A percentile compares a stretch with the other conserved stretches of the same genome.
These are phyloP conservation scores for Aureobasidium zeae DNA, from an alignment of 2,329 filamentous ascomycete species.

Conservation along the genomic window DNA sequence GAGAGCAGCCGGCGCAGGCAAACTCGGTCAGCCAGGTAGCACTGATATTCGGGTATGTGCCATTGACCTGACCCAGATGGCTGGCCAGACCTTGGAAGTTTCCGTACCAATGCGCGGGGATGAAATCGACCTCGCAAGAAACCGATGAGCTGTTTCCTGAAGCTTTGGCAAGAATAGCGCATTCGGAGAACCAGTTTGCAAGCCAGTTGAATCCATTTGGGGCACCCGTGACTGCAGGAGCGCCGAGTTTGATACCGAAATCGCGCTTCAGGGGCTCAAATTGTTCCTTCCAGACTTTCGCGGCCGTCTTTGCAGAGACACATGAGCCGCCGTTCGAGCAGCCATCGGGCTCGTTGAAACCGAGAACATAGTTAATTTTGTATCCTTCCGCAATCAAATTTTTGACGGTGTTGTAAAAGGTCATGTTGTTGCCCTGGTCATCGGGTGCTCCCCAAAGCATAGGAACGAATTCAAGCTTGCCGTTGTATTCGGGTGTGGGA, in stretches of 20 bases:
- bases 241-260: constrained; percentile 55
- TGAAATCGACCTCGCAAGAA: constrained; percentile 40
- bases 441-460: constrained; percentile 63
- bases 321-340: constrained; percentile 52
- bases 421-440: constrained; percentile 37
- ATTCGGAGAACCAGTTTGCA: constrained; percentile 54
- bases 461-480: constrained; percentile 63
- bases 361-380: constrained; percentile 60
- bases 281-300: constrained; percentile 59
- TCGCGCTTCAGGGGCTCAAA: constrained; percentile 58
- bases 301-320: constrained; percentile 52
- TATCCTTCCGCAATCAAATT: constrained; percentile 42
- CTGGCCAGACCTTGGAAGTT: constrained; percentile 59
- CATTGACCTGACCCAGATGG: constrained; percentile 53
- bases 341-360: constrained; percentile 72
- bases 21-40: constrained; percentile 72
- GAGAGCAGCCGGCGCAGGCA: constrained; percentile 48
- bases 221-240: constrained; percentile 60
- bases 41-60: constrained; percentile 40
- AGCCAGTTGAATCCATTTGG: constrained; percentile 57
- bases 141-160: constrained; percentile 22
- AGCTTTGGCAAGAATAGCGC: constrained; percentile 20
- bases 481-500: constrained; percentile 36
- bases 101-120: constrained; percentile 49
- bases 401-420: constrained; percentile 54